These are phyloP conservation scores for Candida neerlandica DNA, from an alignment of 1,139 yeast species.

Conservation along the genomic window DNA sequence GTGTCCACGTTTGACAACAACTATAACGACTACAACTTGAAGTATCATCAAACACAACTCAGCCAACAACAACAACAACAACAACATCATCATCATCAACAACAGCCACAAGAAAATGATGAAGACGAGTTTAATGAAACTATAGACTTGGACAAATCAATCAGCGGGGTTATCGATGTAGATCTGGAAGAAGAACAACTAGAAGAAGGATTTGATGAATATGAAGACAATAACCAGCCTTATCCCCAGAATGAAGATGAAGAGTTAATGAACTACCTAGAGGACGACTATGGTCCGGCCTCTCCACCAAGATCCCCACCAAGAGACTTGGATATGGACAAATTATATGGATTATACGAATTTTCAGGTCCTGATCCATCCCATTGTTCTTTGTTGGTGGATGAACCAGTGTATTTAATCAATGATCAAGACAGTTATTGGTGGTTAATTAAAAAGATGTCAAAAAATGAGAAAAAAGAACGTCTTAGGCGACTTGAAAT, in stretches of 20 bases:
- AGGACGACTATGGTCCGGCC: slow-evolving; percentile 37
- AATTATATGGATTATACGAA: slow-evolving; percentile 83
- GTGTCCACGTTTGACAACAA: slow-evolving; percentile 31
- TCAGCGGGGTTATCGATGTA: neutral
- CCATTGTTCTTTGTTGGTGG: slow-evolving; percentile 78
- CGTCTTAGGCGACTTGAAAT: slow-evolving; percentile 10
- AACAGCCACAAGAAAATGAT: neutral
- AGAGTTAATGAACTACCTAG: slow-evolving; percentile 21
- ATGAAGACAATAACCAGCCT: neutral
- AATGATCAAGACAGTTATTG: slow-evolving; percentile 94
- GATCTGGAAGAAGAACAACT: slow-evolving; percentile 4
- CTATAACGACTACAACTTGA: slow-evolving; percentile 24
- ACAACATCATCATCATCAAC: neutral
- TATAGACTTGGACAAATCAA: slow-evolving; percentile 3
- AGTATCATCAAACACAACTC: slow-evolving; percentile 2
- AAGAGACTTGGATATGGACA: slow-evolving; percentile 78
- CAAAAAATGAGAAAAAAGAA: slow-evolving; percentile 36
- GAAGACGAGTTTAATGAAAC: slow-evolving; percentile 1
- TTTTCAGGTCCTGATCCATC: slow-evolving; percentile 93
- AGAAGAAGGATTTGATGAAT: neutral
- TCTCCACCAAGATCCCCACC: slow-evolving; percentile 83
- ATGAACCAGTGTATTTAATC: slow-evolving; percentile 79
- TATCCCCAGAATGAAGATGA: slow-evolving; percentile 15
- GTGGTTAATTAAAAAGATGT: slow-evolving; percentile 86
- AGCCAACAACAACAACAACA: neutral